Percentiles rank a stretch among this genome's conserved stretches.
Evolutionary conservation across 345 rosid genomes (phyloP).

Genomic region (Gossypium australe): DNA sequence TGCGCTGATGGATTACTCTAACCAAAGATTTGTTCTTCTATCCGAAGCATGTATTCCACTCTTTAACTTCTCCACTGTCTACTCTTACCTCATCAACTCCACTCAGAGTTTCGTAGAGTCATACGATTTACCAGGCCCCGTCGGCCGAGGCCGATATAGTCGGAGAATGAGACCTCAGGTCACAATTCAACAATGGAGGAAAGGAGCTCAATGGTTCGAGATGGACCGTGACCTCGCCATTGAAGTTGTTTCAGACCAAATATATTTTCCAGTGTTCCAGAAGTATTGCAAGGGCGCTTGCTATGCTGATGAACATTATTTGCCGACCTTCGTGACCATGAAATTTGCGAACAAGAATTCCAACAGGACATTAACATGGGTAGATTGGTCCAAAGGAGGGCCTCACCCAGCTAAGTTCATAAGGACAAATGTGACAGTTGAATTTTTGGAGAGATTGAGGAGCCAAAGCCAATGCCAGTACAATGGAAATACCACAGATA

Average conservation of each 20-base stretch:
- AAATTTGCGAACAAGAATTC: slow-evolving; percentile 35
- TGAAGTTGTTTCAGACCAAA: slow-evolving; percentile 50
- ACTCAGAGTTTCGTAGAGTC: slow-evolving; percentile 45
- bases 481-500: slow-evolving; percentile 46
- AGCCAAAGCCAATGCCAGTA: slow-evolving; percentile 37
- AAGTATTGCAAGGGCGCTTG: slow-evolving; percentile 47
- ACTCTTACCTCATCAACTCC: slow-evolving; percentile 52
- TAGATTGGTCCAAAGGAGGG: slow-evolving; percentile 75
- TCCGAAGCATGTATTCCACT: slow-evolving; percentile 87
- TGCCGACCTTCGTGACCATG: slow-evolving; percentile 58
- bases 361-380: slow-evolving; percentile 75
- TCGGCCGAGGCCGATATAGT: slow-evolving; percentile 69
- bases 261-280: slow-evolving; percentile 52
- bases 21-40: slow-evolving; percentile 68
- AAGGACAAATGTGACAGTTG: slow-evolving; percentile 41
- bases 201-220: slow-evolving; percentile 91
- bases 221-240: slow-evolving; percentile 54
- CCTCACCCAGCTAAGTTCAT: slow-evolving; percentile 57
- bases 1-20: slow-evolving; percentile 63
- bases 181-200: slow-evolving; percentile 54
- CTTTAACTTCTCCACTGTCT: slow-evolving; percentile 62
- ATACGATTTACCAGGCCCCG: slow-evolving; percentile 45
- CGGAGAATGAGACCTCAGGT: slow-evolving; percentile 50
- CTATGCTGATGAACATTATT: slow-evolving; percentile 73
- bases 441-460: slow-evolving; percentile 52